Percentiles rank a stretch among this genome's conserved stretches.
phyloP scores from a whole-genome alignment of 495 filamentous ascomycete genomes.

The Alectoria sarmentosa region DNA sequence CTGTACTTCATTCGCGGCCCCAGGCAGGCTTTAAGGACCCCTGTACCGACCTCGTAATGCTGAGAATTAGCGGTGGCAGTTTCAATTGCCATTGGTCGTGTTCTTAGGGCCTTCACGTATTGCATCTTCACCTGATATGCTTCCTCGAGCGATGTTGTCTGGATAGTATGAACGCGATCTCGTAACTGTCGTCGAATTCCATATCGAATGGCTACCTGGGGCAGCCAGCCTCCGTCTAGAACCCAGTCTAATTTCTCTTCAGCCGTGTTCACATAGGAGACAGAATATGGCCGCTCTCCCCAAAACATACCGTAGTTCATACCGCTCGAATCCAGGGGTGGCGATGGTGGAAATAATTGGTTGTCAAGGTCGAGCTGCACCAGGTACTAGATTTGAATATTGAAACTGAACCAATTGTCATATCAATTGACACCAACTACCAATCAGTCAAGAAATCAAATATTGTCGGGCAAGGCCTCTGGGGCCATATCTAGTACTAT shows the following conservation, averaged over 20 bases:
- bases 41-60: constrained; percentile 62
- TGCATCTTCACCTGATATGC: constrained; percentile 48
- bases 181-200: constrained; percentile 43
- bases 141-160: constrained; percentile 37
- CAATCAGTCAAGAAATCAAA: too few species aligned
- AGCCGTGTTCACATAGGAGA: background rate
- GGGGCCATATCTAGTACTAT: too few species aligned
- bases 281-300: background rate
- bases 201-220: constrained; percentile 45
- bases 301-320: constrained; percentile 31
- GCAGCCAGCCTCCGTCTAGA: constrained; percentile 53
- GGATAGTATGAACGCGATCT: constrained; percentile 44
- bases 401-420: too few species aligned
- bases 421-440: too few species aligned
- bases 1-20: constrained; percentile 63
- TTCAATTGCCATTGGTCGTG: constrained; percentile 56
- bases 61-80: constrained; percentile 53
- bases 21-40: constrained; percentile 46
- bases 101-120: constrained; percentile 46
- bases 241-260: constrained; percentile 36
- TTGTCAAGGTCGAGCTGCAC: too few species aligned
- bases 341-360: too few species aligned
- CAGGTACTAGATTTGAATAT: too few species aligned
- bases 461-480: too few species aligned
- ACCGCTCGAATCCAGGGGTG: background rate